A percentile compares a stretch with the other conserved stretches of the same genome.
phyloP scores from a whole-genome alignment of 208 protist species.

The Entamoeba histolytica region DNA sequence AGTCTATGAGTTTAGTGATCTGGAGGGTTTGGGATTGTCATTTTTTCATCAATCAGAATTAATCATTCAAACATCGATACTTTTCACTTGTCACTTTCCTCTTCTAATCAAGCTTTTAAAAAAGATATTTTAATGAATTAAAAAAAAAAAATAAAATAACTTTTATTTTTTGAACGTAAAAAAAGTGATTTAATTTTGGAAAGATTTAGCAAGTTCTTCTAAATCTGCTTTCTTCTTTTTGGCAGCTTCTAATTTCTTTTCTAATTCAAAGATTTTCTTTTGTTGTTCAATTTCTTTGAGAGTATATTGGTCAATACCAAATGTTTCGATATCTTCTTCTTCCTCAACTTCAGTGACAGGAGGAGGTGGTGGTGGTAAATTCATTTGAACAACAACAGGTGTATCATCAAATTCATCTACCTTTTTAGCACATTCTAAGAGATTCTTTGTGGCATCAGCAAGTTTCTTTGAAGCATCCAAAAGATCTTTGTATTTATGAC shows the following conservation, averaged over 20 bases:
- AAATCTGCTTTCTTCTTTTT: not conserved
- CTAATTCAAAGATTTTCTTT: not conserved
- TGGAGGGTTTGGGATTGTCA: too few species aligned
- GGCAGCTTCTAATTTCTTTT: not conserved
- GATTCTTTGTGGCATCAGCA: not conserved
- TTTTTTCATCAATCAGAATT: too few species aligned
- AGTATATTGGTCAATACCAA: not conserved
- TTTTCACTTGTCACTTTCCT: too few species aligned
- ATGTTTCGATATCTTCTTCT: not conserved
- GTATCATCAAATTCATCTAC: not conserved
- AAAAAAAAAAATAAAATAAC: too few species aligned
- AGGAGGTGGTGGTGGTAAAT: not conserved
- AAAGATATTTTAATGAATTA: too few species aligned
- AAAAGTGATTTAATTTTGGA: not conserved
- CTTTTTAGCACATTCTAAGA: not conserved
- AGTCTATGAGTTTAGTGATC: too few species aligned
- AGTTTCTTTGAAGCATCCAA: not conserved
- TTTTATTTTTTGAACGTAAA: too few species aligned
- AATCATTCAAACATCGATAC: too few species aligned
- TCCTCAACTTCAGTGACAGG: not conserved
- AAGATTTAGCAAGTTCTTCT: not conserved
- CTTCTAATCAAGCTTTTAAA: too few species aligned
- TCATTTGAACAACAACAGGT: not conserved
- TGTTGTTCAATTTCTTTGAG: not conserved
- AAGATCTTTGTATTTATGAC: not conserved